These are phyloP conservation scores for Penicillium parvum DNA, from an alignment of 495 filamentous ascomycete species.

Conservation along the genomic window DNA sequence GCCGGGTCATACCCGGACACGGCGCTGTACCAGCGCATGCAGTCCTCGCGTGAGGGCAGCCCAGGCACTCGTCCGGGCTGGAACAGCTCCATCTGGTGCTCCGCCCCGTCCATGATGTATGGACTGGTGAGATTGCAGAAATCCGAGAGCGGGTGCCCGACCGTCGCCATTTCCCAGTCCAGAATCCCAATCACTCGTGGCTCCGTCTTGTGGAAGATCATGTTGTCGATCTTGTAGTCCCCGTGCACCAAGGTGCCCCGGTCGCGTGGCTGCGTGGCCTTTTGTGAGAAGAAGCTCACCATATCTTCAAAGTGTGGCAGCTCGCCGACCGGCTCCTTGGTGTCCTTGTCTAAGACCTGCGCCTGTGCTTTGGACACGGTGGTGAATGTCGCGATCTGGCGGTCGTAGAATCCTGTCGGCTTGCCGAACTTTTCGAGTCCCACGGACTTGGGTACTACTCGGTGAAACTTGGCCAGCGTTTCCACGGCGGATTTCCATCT, in stretches of 20 bases:
- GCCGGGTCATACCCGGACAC: conserved; percentile 64
- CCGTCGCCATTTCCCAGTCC: conserved; percentile 97
- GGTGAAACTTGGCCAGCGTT: conserved; percentile 83
- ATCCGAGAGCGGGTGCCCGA: conserved; percentile 90
- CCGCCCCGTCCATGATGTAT: conserved; percentile 50
- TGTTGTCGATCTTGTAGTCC: conserved; percentile 97
- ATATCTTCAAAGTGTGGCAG: conserved; percentile 80
- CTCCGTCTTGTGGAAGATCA: conserved; percentile 88
- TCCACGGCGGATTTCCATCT: conserved; percentile 80
- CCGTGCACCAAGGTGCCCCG: conserved; percentile 80
- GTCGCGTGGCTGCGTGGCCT: conserved; percentile 66
- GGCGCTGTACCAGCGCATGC: conserved; percentile 64
- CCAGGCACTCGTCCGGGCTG: conserved; percentile 59
- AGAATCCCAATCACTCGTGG: conserved; percentile 87
- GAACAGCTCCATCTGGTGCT: conserved; percentile 48
- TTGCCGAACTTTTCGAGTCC: conserved; percentile 71
- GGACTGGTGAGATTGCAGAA: conserved; percentile 75
- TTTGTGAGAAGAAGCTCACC: conserved; percentile 68
- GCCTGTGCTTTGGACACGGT: conserved; percentile 77
- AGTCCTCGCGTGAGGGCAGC: conserved; percentile 66
- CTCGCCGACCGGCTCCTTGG: conserved; percentile 66
- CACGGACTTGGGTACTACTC: conserved; percentile 60
- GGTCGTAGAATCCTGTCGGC: conserved; percentile 71
- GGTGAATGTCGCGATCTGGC: conserved; percentile 79
- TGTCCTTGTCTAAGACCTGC: conserved; percentile 68